Evolutionary conservation across 495 filamentous ascomycete species (phyloP), one percentile per base, ranked within the genome.

Genomic region (Chaetomium cochliodes): DNA sequence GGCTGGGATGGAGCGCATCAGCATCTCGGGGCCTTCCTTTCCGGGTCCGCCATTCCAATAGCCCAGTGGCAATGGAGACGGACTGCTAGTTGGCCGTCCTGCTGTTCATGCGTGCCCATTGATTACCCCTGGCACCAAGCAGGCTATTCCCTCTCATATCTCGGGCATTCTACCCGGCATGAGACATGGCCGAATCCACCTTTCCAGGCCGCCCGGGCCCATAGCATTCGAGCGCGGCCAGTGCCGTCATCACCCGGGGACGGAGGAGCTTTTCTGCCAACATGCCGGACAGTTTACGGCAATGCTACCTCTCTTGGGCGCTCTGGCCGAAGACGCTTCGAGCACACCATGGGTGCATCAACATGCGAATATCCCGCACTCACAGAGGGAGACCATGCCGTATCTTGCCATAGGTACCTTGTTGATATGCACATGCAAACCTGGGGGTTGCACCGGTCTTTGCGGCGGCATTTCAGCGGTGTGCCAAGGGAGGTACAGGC

Each of bases 351-450:
- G 28, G 63, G 41, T 59, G 66, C 68, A 66, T 64, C 60, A 50
- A 67, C 50, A 64, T 69, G 68, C 67, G 70, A 70, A 71, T 73
- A 68, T 73, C 64, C 70, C 73, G 70, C 70, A 70, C 58, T 66
- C 39, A 53, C 5, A 56, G 58, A 52, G 56, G 58, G n/a, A 15
- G 26, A n/a, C 25, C 57, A 33, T 16, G 33, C 33, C 33, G 11
- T 37, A 37, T 8, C 33, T 11, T 30, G 28, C 28, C 28, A 30
- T 16, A n/a, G n/a, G n/a, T n/a, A 6, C 23, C 23, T 28, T 18
- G 49, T 67, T 69, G 60, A 60, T 69, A 73, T 71, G 69, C 71
- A 72, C 72, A 70, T 76, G 71, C 71, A 67, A 72, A 51, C 53
- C 66, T 39, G 51, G 47, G 56, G 25, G 64, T 47, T 37, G 65